Evolutionary conservation across 2,329 filamentous ascomycete species (phyloP).

Genomic region (Hypoxylon sp.): DNA sequence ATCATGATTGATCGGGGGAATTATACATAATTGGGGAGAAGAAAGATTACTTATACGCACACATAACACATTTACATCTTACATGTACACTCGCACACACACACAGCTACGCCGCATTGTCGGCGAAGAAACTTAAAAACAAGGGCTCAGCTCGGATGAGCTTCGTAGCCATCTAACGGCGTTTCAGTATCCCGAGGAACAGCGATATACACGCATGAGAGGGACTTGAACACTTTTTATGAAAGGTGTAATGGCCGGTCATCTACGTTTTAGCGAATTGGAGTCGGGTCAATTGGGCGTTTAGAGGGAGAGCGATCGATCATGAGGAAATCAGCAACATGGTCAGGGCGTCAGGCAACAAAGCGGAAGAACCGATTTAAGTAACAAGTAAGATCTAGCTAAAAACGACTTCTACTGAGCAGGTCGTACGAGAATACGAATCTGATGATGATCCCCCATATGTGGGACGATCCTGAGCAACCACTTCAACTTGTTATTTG

Average conservation of each 20-base stretch:
- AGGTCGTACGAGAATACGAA: conserved; percentile 42
- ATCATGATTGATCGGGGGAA: conserved; percentile 47
- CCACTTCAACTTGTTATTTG: not conserved
- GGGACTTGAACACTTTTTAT: conserved; percentile 1
- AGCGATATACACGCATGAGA: conserved; percentile 25
- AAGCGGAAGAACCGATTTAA: conserved; percentile 4
- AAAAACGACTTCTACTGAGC: conserved; percentile 22
- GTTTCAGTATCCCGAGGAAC: conserved; percentile 24
- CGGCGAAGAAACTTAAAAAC: conserved; percentile 14
- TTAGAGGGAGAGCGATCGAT: conserved; percentile 25
- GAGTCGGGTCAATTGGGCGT: conserved; percentile 15
- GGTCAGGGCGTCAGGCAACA: conserved; percentile 13
- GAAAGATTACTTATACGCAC: not conserved
- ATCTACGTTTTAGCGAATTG: conserved; percentile 23
- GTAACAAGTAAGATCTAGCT: conserved; percentile 17
- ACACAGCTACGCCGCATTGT: conserved; percentile 4
- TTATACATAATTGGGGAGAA: not conserved
- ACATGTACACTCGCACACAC: conserved; percentile 9
- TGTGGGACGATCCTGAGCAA: conserved; percentile 32
- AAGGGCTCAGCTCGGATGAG: conserved; percentile 30
- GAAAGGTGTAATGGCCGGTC: not conserved
- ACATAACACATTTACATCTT: conserved; percentile 8
- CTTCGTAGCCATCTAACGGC: conserved; percentile 22
- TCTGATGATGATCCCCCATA: conserved; percentile 21
- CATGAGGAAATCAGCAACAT: conserved; percentile 14